A percentile compares a stretch with the other conserved stretches of the same genome.
These are phyloP conservation scores for Tricholoma hemisulphureum DNA, from an alignment of 768 basidiomycete species.

Conservation along the genomic window DNA sequence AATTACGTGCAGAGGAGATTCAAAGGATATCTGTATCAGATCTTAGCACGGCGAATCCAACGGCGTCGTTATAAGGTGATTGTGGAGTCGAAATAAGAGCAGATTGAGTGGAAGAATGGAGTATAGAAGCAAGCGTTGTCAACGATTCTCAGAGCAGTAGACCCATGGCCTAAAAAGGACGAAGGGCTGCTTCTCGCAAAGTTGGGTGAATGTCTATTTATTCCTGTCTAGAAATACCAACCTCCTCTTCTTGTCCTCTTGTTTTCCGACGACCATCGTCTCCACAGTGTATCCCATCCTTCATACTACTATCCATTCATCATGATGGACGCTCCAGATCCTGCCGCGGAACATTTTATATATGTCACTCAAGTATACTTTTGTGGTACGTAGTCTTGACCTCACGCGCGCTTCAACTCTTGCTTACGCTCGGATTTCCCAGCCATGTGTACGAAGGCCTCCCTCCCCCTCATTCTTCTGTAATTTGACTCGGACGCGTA, in stretches of 20 bases:
- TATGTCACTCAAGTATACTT: constrained; percentile 83
- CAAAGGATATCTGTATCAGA: background rate
- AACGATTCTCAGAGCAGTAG: constrained; percentile 16
- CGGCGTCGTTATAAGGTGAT: constrained; percentile 12
- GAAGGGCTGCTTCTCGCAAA: constrained; percentile 42
- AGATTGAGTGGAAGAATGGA: constrained; percentile 14
- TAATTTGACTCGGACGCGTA: constrained; percentile 26
- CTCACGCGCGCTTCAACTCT: constrained; percentile 13
- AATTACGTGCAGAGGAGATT: constrained; percentile 1
- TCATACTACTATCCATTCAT: constrained; percentile 8
- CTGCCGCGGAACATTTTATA: constrained; percentile 69
- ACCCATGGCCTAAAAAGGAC: constrained; percentile 28
- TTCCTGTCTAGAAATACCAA: background rate
- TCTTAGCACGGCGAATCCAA: constrained; percentile 1
- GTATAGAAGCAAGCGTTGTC: constrained; percentile 14
- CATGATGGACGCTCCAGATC: constrained; percentile 28
- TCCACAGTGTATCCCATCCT: constrained; percentile 3
- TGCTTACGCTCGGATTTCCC: constrained; percentile 31
- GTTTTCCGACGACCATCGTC: constrained; percentile 39
- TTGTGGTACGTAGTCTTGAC: constrained; percentile 60
- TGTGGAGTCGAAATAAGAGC: constrained; percentile 9
- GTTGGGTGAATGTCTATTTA: constrained; percentile 41
- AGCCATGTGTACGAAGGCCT: constrained; percentile 66
- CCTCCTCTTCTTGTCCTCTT: constrained; percentile 35
- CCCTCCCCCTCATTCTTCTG: constrained; percentile 22